Conservation (phyloP, 2,329 filamentous ascomycete genomes). For the Balansia obtecta region DNA sequence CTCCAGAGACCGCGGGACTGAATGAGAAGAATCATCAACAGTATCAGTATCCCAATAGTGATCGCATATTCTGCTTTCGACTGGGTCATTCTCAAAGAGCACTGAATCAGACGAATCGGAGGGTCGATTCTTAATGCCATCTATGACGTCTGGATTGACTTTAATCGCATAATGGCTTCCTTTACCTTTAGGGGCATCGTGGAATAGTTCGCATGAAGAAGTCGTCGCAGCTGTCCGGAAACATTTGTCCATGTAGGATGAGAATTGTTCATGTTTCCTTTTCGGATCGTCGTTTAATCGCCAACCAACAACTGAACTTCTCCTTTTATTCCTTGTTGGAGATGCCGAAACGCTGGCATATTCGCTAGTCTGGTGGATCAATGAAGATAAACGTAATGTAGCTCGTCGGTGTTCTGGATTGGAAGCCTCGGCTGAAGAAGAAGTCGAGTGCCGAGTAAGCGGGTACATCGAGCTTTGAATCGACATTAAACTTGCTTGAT, state of each 20-base stretch:
- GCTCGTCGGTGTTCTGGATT: background rate
- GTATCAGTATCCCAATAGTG: background rate
- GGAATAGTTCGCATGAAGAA: background rate
- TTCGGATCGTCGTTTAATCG: background rate
- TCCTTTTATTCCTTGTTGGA: constrained; percentile 41
- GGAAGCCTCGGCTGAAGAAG: background rate
- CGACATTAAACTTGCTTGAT: background rate
- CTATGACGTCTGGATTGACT: background rate
- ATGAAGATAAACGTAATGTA: background rate
- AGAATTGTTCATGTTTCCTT: constrained; percentile 3
- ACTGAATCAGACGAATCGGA: background rate
- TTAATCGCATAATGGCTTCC: background rate
- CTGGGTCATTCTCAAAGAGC: background rate
- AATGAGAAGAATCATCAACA: background rate
- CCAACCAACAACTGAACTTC: constrained; percentile 29
- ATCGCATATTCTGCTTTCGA: background rate
- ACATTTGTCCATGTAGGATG: constrained; percentile 3
- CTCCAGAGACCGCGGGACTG: background rate
- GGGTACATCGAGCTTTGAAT: background rate
- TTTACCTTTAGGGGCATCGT: background rate
- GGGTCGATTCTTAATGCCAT: background rate
- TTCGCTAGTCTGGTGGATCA: too few species aligned
- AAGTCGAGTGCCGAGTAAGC: too few species aligned
- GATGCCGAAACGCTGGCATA: background rate
- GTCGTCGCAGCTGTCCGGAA: background rate